Conservation (phyloP, 305 asterid genomes). For the Fraxinus greggii region DNA sequence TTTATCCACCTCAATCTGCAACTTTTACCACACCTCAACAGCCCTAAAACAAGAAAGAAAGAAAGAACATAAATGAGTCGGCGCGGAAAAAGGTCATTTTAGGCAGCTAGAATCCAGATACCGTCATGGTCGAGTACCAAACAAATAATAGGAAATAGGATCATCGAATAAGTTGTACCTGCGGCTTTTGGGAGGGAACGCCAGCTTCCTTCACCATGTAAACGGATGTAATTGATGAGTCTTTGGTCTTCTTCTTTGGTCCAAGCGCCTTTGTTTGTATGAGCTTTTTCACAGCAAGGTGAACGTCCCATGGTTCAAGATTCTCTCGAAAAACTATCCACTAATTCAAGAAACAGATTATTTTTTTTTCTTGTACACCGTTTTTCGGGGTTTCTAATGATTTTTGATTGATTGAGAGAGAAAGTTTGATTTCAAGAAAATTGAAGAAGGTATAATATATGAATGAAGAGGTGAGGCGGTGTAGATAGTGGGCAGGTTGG, state of each 20-base stretch:
- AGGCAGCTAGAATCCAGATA: too few species aligned
- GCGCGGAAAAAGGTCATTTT: not conserved
- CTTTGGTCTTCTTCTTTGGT: slow-evolving; percentile 74
- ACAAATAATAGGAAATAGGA: not conserved
- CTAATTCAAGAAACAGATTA: not conserved
- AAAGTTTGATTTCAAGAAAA: not conserved
- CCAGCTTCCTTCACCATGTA: slow-evolving; percentile 81
- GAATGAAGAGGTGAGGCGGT: not conserved
- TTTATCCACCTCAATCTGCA: slow-evolving; percentile 94
- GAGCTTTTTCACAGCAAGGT: slow-evolving; percentile 82
- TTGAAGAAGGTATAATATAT: not conserved
- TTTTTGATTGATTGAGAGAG: slow-evolving; percentile 3
- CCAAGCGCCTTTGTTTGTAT: slow-evolving; percentile 85
- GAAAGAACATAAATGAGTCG: not conserved
- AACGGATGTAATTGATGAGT: slow-evolving; percentile 53
- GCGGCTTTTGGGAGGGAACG: slow-evolving; percentile 84
- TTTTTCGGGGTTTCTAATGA: not conserved
- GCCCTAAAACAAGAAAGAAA: slow-evolving; percentile 36
- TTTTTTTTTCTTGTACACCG: not conserved
- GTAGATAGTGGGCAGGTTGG: slow-evolving; percentile 9
- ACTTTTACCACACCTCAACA: slow-evolving; percentile 92
- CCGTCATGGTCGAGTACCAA: not conserved
- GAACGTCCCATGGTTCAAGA: slow-evolving; percentile 66
- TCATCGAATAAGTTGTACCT: slow-evolving; percentile 32
- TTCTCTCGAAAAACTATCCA: not conserved